phyloP scores from a whole-genome alignment of 169 alveolate genomes.

The Plasmodium gonderi region DNA sequence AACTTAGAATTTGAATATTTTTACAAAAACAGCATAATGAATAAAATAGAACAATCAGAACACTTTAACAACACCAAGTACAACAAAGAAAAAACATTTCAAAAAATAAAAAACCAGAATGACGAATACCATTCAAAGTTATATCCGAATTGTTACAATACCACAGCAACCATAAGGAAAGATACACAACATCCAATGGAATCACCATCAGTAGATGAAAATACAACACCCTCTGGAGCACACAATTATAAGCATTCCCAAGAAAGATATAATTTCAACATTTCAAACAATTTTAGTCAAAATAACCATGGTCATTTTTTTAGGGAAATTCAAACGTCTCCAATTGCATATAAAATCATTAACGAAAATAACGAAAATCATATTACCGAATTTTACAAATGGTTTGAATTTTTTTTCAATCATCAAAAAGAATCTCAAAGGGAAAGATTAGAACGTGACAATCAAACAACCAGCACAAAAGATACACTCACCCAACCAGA shows the following conservation, averaged over 20 bases:
- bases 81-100: neutral
- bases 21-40: slow-evolving; percentile 18
- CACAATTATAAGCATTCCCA: neutral
- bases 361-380: slow-evolving; percentile 33
- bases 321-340: slow-evolving; percentile 51
- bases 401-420: slow-evolving; percentile 70
- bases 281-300: neutral
- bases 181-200: neutral
- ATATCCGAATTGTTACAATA: neutral
- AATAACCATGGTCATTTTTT: neutral
- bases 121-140: neutral
- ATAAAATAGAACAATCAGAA: slow-evolving; percentile 33
- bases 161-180: neutral
- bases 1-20: slow-evolving; percentile 15
- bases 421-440: neutral
- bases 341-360: slow-evolving; percentile 47
- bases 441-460: too few species aligned
- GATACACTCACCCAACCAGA: too few species aligned
- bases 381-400: slow-evolving; percentile 32
- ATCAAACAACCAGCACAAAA: too few species aligned
- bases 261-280: neutral
- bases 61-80: neutral
- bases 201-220: neutral
- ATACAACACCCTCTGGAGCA: neutral
- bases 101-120: neutral